phyloP scores from a whole-genome alignment of 2,329 filamentous ascomycete species.

The Ilyonectria robusta region DNA sequence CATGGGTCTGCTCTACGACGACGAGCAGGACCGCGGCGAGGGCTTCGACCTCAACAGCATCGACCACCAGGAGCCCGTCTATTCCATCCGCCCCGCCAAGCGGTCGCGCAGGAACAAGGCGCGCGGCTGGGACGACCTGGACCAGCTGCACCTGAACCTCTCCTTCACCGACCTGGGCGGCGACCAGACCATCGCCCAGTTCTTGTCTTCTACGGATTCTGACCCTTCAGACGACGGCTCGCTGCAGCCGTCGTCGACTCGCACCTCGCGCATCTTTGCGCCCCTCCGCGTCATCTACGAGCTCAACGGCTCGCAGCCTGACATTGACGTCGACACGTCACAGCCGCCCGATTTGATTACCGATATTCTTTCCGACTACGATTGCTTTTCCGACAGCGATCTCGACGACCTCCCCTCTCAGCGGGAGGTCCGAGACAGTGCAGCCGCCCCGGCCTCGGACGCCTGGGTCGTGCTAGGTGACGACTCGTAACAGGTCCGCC shows the following conservation, averaged over 20 bases:
- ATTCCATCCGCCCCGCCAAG: slow-evolving; percentile 56
- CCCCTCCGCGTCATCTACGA: slow-evolving; percentile 59
- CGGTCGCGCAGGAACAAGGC: slow-evolving; percentile 48
- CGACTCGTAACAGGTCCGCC: slow-evolving; percentile 63
- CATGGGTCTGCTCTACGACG: slow-evolving; percentile 62
- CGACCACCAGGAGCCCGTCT: slow-evolving; percentile 55
- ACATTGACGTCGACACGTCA: slow-evolving; percentile 54
- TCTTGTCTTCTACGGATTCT: slow-evolving; percentile 46
- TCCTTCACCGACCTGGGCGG: slow-evolving; percentile 60
- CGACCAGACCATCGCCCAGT: slow-evolving; percentile 56
- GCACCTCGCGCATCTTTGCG: slow-evolving; percentile 43
- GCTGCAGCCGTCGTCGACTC: slow-evolving; percentile 11
- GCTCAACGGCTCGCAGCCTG: slow-evolving; percentile 50
- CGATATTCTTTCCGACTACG: slow-evolving; percentile 54
- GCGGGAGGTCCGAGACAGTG: slow-evolving; percentile 49
- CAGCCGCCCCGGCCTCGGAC: slow-evolving; percentile 49
- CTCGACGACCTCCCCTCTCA: slow-evolving; percentile 51
- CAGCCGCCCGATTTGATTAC: slow-evolving; percentile 54
- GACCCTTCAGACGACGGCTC: slow-evolving; percentile 39
- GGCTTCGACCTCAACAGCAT: slow-evolving; percentile 58
- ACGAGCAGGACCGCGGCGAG: slow-evolving; percentile 53
- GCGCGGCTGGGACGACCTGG: slow-evolving; percentile 39
- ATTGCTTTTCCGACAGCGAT: slow-evolving; percentile 55
- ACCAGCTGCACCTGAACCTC: slow-evolving; percentile 55
- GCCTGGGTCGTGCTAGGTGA: slow-evolving; percentile 62